These are phyloP conservation scores for Lasiodiplodia hormozganensis DNA, from an alignment of 2,329 filamentous ascomycete species.

Conservation along the genomic window DNA sequence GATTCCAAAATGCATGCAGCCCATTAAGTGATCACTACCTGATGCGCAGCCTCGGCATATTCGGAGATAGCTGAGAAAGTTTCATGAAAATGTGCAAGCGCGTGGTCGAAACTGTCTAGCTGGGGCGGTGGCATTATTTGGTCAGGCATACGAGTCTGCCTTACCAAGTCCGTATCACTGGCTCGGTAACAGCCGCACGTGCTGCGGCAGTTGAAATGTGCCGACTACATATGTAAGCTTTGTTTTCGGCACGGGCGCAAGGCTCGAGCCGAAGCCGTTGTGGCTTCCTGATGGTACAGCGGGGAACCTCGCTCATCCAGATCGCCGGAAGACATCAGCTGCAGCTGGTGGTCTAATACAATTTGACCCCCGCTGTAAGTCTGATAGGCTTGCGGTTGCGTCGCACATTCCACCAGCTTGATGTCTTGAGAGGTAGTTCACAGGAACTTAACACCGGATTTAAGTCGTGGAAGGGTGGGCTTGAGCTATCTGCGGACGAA, in stretches of 20 bases:
- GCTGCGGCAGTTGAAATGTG: background rate
- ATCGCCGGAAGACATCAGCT: background rate
- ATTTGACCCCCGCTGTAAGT: background rate
- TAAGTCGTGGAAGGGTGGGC: too few relatives aligned
- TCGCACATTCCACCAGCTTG: background rate
- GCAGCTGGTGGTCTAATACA: background rate
- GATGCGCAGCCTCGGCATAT: too few relatives aligned
- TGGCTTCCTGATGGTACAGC: background rate
- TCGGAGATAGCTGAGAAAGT: too few relatives aligned
- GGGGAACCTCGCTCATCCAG: background rate
- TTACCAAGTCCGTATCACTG: background rate
- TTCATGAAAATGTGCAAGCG: too few relatives aligned
- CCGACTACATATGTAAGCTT: background rate
- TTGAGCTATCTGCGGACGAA: too few relatives aligned
- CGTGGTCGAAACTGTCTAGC: too few relatives aligned
- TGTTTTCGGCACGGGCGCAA: background rate
- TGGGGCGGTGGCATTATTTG: background rate
- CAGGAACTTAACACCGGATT: too few relatives aligned
- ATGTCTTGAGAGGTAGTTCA: background rate
- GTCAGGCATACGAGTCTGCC: background rate
- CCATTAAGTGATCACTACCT: too few relatives aligned
- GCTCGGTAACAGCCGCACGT: background rate
- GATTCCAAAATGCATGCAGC: too few relatives aligned
- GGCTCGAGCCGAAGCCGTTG: background rate
- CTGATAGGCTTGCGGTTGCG: background rate